Evolutionary conservation across 306 rosid species (phyloP).

Genomic region (Prunus davidiana): DNA sequence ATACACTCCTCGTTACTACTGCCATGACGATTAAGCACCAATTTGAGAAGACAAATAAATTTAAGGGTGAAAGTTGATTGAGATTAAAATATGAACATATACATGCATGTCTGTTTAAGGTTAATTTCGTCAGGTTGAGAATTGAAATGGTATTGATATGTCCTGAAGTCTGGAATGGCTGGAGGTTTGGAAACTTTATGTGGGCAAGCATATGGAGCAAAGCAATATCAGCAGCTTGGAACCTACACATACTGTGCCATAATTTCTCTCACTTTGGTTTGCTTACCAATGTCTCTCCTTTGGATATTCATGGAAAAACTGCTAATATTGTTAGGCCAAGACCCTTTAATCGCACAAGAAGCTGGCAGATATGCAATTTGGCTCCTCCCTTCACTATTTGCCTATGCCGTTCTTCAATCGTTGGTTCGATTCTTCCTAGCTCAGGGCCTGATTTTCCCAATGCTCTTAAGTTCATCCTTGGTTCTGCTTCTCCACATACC

Average conservation of each 20-base stretch:
- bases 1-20: too few species aligned
- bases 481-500: conserved; percentile 33
- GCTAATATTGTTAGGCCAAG: conserved; percentile 24
- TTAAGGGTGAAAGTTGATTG: too few species aligned
- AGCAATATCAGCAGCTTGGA: conserved; percentile 22
- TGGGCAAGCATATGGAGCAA: conserved; percentile 30
- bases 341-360: conserved; percentile 8
- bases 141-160: background rate
- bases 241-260: conserved; percentile 24
- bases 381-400: conserved; percentile 25
- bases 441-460: conserved; percentile 15
- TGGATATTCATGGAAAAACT: conserved; percentile 23
- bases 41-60: too few species aligned
- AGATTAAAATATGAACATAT: too few species aligned
- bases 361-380: conserved; percentile 20
- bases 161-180: conserved; percentile 24
- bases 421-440: conserved; percentile 20
- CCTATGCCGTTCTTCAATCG: conserved; percentile 17
- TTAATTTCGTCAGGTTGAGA: background rate
- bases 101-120: background rate
- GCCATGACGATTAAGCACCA: too few species aligned
- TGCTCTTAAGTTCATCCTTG: conserved; percentile 3
- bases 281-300: conserved; percentile 19
- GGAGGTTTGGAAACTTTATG: conserved; percentile 37
- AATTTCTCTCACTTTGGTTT: conserved; percentile 16